phyloP scores from a whole-genome alignment of 768 basidiomycete species.

The Suillus plorans region DNA sequence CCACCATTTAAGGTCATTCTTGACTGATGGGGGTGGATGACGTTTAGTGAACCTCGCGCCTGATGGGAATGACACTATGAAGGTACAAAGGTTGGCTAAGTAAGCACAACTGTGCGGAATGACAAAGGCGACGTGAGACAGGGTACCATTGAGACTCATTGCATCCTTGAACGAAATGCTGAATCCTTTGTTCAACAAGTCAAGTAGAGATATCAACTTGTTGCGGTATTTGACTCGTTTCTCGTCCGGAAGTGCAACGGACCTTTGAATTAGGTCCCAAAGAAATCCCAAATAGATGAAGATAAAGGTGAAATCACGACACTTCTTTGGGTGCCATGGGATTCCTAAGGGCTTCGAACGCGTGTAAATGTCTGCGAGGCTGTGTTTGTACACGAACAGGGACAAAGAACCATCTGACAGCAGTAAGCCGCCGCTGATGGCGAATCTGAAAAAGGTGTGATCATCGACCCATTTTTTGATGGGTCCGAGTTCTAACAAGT shows the following conservation, averaged over 20 bases:
- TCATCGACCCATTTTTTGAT: background rate
- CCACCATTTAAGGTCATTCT: too few species aligned
- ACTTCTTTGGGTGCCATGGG: too few species aligned
- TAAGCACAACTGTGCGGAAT: background rate
- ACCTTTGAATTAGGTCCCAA: background rate
- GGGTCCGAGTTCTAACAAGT: background rate
- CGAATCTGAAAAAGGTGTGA: background rate
- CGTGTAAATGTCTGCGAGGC: fast-evolving
- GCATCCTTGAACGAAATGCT: background rate
- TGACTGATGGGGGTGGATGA: too few species aligned
- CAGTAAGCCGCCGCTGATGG: too few species aligned
- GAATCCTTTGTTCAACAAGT: too few species aligned
- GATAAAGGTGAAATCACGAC: background rate
- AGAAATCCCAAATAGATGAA: background rate
- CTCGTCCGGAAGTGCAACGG: background rate
- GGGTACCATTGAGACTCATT: background rate
- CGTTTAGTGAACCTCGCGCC: too few species aligned
- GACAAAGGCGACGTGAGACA: background rate
- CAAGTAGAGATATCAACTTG: fast-evolving
- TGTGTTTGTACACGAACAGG: too few species aligned
- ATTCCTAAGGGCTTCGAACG: too few species aligned
- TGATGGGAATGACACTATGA: too few species aligned
- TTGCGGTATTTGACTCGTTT: background rate
- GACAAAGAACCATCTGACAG: too few species aligned
- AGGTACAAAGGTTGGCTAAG: too few species aligned